A percentile compares a stretch with the other conserved stretches of the same genome.
Evolutionary conservation across 108 stramenopile species (phyloP).

Genomic region (Fragilaria radians): DNA sequence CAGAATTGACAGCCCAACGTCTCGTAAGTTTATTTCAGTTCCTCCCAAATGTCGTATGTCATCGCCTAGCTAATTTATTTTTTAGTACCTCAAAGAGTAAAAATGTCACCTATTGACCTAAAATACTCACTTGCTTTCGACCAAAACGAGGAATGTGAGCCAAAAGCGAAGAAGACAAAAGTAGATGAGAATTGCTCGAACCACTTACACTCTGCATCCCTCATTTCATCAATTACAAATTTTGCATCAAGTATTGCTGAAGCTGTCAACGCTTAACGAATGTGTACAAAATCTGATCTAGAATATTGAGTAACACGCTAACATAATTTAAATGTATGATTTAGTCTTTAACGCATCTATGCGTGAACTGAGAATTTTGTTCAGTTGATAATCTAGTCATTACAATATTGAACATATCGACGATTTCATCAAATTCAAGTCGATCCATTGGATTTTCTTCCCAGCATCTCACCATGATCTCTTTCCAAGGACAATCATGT

Average conservation of each 20-base stretch:
- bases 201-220: not conserved
- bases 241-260: too few relatives aligned
- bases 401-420: slow-evolving; percentile 59
- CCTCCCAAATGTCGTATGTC: too few relatives aligned
- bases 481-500: slow-evolving; percentile 84
- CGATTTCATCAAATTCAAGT: slow-evolving; percentile 80
- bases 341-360: too few relatives aligned
- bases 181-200: not conserved
- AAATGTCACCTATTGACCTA: too few relatives aligned
- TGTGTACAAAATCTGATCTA: too few relatives aligned
- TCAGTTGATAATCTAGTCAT: slow-evolving; percentile 3
- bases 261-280: too few relatives aligned
- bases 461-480: slow-evolving; percentile 95
- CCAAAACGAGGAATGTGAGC: not conserved
- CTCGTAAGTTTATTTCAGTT: slow-evolving; percentile 35
- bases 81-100: too few relatives aligned
- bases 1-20: slow-evolving; percentile 45
- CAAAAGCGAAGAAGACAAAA: not conserved
- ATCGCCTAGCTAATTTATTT: too few relatives aligned
- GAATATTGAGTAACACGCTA: too few relatives aligned
- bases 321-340: too few relatives aligned
- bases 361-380: too few relatives aligned
- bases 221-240: not conserved
- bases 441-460: slow-evolving; percentile 78
- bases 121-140: too few relatives aligned